Percentiles rank a stretch among this genome's conserved stretches.
Conservation (phyloP, 106 monocot genomes). For the Dioscorea dumetorum region DNA sequence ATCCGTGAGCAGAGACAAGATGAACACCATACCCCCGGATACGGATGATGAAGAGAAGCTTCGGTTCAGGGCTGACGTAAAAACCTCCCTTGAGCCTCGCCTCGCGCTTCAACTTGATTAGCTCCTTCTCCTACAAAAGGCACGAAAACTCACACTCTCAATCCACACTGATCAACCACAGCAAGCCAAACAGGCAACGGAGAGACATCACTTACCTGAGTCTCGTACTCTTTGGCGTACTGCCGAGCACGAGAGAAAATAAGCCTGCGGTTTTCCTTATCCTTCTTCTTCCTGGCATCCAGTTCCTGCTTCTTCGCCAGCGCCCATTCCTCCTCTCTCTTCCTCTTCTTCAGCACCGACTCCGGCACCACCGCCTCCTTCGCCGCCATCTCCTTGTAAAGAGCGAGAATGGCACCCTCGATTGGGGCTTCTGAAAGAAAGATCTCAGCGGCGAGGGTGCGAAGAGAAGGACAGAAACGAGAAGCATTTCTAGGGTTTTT, state of each 20-base stretch:
- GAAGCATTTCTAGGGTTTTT: too few relatives aligned
- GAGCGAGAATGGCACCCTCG: too few relatives aligned
- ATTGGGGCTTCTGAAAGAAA: too few relatives aligned
- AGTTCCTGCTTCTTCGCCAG: conserved; percentile 36
- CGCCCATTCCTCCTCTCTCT: conserved; percentile 60
- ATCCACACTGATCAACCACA: too few relatives aligned
- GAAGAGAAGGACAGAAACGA: too few relatives aligned
- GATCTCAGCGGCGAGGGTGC: too few relatives aligned
- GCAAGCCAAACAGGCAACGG: too few relatives aligned
- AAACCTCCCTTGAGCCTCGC: conserved; percentile 65
- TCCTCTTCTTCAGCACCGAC: conserved; percentile 60
- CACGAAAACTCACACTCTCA: background rate
- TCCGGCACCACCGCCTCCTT: conserved; percentile 46
- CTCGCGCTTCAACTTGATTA: conserved; percentile 58
- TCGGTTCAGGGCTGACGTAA: conserved; percentile 58
- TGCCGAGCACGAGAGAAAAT: conserved; percentile 45
- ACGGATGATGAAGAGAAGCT: conserved; percentile 62
- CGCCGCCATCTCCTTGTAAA: conserved; percentile 16
- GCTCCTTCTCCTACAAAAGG: conserved; percentile 39
- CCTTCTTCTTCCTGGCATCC: conserved; percentile 35
- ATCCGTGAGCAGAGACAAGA: too few relatives aligned
- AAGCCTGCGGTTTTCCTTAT: conserved; percentile 30
- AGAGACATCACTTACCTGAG: conserved; percentile 26
- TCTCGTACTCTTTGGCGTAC: conserved; percentile 58
- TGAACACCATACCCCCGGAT: conserved; percentile 40